These are phyloP conservation scores for Colletotrichum sp. DNA, from an alignment of 2,329 filamentous ascomycete species.

Conservation along the genomic window DNA sequence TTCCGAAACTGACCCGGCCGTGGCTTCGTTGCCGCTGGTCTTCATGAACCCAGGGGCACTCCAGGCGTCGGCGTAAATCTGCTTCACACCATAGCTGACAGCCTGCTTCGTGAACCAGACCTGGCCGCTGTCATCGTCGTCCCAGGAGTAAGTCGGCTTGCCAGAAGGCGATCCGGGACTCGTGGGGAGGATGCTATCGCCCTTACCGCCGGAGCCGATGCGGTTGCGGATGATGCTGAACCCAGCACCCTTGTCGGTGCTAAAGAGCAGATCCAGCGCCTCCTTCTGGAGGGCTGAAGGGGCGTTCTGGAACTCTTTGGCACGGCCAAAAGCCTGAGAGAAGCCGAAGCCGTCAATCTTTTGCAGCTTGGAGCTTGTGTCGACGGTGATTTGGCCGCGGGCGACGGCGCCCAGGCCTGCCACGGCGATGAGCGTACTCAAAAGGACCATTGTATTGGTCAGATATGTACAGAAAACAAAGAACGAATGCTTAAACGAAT, in stretches of 20 bases:
- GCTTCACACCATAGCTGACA: constrained; percentile 38
- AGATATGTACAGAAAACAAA: not conserved
- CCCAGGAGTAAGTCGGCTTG: constrained; percentile 48
- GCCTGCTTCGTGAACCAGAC: constrained; percentile 58
- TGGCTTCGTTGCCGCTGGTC: constrained; percentile 41
- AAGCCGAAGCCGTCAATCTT: constrained; percentile 54
- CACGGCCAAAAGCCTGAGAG: constrained; percentile 52
- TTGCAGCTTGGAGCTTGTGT: constrained; percentile 32
- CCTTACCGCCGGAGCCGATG: constrained; percentile 42
- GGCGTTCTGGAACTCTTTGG: constrained; percentile 42
- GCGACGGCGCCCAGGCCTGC: constrained; percentile 6
- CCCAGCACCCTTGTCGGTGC: constrained; percentile 48
- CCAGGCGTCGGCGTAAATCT: constrained; percentile 51
- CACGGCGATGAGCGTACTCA: not conserved
- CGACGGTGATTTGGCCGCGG: constrained; percentile 31
- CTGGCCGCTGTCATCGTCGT: constrained; percentile 53
- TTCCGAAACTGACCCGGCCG: constrained; percentile 17
- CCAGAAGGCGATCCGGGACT: constrained; percentile 46
- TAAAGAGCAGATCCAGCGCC: constrained; percentile 51
- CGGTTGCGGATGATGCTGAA: constrained; percentile 56
- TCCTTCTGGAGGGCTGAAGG: constrained; percentile 32
- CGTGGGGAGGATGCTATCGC: constrained; percentile 45
- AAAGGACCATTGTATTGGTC: not conserved
- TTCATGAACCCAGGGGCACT: constrained; percentile 55
- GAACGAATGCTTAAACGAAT: not conserved